Evolutionary conservation across 371 early-diverging fungal species (phyloP).

Genomic region (Gilbertella persicaria): DNA sequence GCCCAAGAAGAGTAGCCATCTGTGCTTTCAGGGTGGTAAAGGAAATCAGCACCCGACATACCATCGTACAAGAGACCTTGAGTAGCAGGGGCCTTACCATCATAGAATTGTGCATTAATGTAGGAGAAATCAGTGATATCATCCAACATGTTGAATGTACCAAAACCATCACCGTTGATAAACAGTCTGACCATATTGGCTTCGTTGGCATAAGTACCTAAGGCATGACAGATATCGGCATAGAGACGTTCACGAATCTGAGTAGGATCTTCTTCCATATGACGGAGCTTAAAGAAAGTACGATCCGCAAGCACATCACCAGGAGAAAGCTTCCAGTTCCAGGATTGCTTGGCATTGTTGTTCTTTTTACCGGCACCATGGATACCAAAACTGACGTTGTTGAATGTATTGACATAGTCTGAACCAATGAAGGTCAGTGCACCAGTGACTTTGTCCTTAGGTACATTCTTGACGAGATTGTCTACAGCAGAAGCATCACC

Average conservation of each 20-base stretch:
- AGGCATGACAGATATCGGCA: conserved; percentile 49
- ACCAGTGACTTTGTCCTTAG: conserved; percentile 20
- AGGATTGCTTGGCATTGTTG: conserved; percentile 62
- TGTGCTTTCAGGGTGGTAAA: conserved; percentile 26
- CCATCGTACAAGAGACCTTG: conserved; percentile 58
- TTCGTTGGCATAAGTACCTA: conserved; percentile 51
- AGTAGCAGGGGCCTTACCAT: conserved; percentile 40
- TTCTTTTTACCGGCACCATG: conserved; percentile 59
- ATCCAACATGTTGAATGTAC: conserved; percentile 60
- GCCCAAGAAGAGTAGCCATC: conserved; percentile 40
- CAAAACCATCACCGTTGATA: conserved; percentile 51
- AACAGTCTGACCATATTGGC: conserved; percentile 57
- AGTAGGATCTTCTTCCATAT: conserved; percentile 62
- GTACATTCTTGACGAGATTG: conserved; percentile 32
- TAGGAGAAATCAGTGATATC: conserved; percentile 53
- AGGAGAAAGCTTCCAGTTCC: conserved; percentile 45
- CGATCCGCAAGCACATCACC: conserved; percentile 41
- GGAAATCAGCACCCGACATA: conserved; percentile 53
- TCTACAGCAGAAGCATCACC: conserved; percentile 33
- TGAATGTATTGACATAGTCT: conserved; percentile 41
- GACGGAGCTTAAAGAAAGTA: conserved; percentile 57
- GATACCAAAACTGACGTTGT: conserved; percentile 42
- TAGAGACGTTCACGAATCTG: conserved; percentile 63
- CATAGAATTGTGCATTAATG: conserved; percentile 48
- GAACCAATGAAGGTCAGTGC: conserved; percentile 50